Evolutionary conservation across 2,329 filamentous ascomycete genomes (phyloP).

Genomic region (Sarocladium kiliense): DNA sequence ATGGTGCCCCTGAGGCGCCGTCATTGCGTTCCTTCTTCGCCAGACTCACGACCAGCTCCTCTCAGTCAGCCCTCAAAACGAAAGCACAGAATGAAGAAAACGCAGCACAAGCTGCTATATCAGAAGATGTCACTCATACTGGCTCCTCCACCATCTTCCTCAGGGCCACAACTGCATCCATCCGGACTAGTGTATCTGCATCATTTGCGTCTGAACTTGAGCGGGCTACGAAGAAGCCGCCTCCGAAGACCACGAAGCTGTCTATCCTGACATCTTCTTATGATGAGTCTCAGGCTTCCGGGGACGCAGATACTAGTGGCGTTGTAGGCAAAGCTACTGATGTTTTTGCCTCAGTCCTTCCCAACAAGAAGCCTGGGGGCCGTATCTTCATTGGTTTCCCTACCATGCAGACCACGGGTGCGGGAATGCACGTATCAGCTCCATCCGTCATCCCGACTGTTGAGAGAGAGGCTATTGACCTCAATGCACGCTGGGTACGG

Average conservation of each 20-base stretch:
- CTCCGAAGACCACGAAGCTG: slow-evolving; percentile 80
- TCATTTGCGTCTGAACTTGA: slow-evolving; percentile 82
- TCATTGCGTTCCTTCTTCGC: slow-evolving; percentile 78
- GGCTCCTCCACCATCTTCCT: slow-evolving; percentile 82
- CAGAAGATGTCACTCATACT: slow-evolving; percentile 65
- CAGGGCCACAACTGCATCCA: slow-evolving; percentile 76
- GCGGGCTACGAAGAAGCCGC: slow-evolving; percentile 93
- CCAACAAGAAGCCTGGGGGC: slow-evolving; percentile 74
- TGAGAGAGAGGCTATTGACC: slow-evolving; percentile 91
- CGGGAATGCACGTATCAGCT: slow-evolving; percentile 89
- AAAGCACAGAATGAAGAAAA: slow-evolving; percentile 60
- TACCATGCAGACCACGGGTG: slow-evolving; percentile 92
- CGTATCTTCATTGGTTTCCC: slow-evolving; percentile 97
- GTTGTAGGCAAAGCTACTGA: slow-evolving; percentile 58
- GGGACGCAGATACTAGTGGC: slow-evolving; percentile 39
- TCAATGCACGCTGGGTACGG: slow-evolving; percentile 91
- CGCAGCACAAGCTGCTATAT: slow-evolving; percentile 54
- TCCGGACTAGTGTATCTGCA: slow-evolving; percentile 68
- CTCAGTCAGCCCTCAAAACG: slow-evolving; percentile 43
- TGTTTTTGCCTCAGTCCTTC: slow-evolving; percentile 85
- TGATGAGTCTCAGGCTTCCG: slow-evolving; percentile 68
- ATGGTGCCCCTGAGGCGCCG: slow-evolving; percentile 43
- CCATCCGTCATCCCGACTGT: slow-evolving; percentile 96
- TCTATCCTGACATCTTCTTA: slow-evolving; percentile 89
- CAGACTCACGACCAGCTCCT: slow-evolving; percentile 57